Evolutionary conservation across 805 yeast species (phyloP), one percentile per base, ranked within the genome.

Genomic region (Kuraishia hungarica): DNA sequence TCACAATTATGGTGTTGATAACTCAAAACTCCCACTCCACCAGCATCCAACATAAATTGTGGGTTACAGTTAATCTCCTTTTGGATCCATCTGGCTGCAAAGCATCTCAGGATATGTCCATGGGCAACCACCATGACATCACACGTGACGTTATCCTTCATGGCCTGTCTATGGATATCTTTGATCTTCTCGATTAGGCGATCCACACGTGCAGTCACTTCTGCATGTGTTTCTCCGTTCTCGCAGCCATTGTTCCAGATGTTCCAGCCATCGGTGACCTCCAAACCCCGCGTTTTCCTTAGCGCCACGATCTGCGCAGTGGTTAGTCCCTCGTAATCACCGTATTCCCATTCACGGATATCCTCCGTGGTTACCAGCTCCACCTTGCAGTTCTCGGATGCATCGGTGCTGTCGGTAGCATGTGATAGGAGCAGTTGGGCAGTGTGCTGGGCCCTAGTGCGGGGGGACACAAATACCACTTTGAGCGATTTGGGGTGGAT

Each of bases 181-280:
- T 82, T 82, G 60, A 93, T 82, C 59, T 82, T 78, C 1, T 70
- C 75, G 63, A 93, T 89, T 51, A 86, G 78, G 43, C 80, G 67
- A 62, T 93, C 96, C 51, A 93, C 72, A 65, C 98, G 78, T 47
- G 73, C 73, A 1, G 86, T 83, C 49, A 93, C 87, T 53, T 90
- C 77, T 39, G 72, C 68, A 39, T 86, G 76, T 50, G 74, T 69
- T 69, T 93, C 98, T 58, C 97, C 98, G 60, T 83, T 84, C 66
- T 89, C 97, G 70, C 97, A 93, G 2, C 98, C 98, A 63, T 90
- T 91, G 58, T 82, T 71, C 96, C 97, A 92, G 66, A 93, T 91
- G 54, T 77, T 73, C 97, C 97, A 91, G 26, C 60, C 60, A 13
- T 70, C 59, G 24, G 48, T 28, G 3, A 74, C 73, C 50, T 74